Conservation (phyloP, 345 rosid genomes). For the Isatis tinctoria region DNA sequence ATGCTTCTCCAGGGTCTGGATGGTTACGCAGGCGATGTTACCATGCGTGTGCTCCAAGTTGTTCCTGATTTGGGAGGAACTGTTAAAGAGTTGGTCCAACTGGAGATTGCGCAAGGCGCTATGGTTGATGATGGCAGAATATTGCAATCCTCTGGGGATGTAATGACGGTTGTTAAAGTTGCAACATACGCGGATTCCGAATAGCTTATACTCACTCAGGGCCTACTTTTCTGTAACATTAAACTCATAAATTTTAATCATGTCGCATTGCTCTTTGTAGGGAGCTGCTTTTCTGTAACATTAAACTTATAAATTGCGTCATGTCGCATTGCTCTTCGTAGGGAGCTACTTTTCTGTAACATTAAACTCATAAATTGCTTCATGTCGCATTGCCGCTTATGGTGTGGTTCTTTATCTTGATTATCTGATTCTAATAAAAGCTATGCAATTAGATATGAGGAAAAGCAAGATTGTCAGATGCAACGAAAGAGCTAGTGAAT, state of each 20-base stretch:
- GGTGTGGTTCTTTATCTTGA: too few relatives aligned
- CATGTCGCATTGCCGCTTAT: too few relatives aligned
- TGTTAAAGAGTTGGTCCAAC: background rate
- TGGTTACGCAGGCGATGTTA: background rate
- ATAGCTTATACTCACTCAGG: background rate
- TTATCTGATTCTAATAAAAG: too few relatives aligned
- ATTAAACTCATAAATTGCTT: too few relatives aligned
- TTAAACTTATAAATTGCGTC: background rate
- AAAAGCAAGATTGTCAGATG: background rate
- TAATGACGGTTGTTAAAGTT: background rate
- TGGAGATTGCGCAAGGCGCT: background rate
- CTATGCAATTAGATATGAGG: constrained; percentile 2
- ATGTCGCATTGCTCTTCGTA: background rate
- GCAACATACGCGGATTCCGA: background rate
- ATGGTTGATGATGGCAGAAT: background rate
- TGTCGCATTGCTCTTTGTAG: too few relatives aligned
- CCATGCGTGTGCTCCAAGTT: background rate
- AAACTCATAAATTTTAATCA: background rate
- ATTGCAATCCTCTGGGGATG: background rate
- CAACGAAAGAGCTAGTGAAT: too few relatives aligned
- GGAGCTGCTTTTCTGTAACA: background rate
- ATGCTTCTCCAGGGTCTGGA: background rate
- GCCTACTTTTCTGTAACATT: background rate
- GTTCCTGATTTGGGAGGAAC: background rate
- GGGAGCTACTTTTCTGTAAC: too few relatives aligned